These are phyloP conservation scores for Uronychia setigera DNA, from an alignment of 73 alveolate genomes.

Conservation along the genomic window DNA sequence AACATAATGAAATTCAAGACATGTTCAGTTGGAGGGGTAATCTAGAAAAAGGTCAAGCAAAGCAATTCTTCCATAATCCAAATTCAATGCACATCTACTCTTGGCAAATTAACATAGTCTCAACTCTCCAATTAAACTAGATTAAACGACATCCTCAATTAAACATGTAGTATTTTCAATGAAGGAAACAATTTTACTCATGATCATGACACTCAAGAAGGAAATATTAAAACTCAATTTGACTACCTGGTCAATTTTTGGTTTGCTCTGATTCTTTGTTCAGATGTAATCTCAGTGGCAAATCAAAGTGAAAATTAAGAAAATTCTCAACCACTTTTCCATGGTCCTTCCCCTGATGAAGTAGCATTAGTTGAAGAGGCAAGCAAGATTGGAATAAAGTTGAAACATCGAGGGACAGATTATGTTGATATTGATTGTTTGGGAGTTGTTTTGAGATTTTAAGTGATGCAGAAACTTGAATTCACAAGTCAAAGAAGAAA, in stretches of 20 bases:
- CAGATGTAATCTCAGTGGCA: slow-evolving; percentile 78
- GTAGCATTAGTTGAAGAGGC: slow-evolving; percentile 91
- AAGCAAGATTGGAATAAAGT: slow-evolving; percentile 71
- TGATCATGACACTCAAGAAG: neutral
- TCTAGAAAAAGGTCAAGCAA: slow-evolving; percentile 43
- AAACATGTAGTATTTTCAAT: no score
- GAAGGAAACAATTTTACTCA: neutral
- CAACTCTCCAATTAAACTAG: no score
- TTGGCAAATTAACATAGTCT: no score
- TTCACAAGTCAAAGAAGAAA: slow-evolving; percentile 92
- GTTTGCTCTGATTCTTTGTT: slow-evolving; percentile 66
- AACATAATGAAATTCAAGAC: slow-evolving; percentile 71
- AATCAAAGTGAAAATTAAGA: slow-evolving; percentile 37
- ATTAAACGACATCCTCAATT: no score
- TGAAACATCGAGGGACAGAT: slow-evolving; percentile 67
- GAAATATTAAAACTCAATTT: slow-evolving; percentile 45
- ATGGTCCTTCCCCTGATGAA: slow-evolving; percentile 96
- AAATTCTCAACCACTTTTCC: slow-evolving; percentile 19
- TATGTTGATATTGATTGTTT: slow-evolving; percentile 62
- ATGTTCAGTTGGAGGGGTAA: slow-evolving; percentile 48
- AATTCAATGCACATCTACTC: no score
- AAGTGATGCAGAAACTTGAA: slow-evolving; percentile 79
- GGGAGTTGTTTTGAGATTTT: slow-evolving; percentile 64
- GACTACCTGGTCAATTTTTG: slow-evolving; percentile 82
- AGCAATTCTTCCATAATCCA: neutral